Base-by-base conservation (phyloP, 1,284 basidiomycete species). In the Pisolithus thermaeus region DNA sequence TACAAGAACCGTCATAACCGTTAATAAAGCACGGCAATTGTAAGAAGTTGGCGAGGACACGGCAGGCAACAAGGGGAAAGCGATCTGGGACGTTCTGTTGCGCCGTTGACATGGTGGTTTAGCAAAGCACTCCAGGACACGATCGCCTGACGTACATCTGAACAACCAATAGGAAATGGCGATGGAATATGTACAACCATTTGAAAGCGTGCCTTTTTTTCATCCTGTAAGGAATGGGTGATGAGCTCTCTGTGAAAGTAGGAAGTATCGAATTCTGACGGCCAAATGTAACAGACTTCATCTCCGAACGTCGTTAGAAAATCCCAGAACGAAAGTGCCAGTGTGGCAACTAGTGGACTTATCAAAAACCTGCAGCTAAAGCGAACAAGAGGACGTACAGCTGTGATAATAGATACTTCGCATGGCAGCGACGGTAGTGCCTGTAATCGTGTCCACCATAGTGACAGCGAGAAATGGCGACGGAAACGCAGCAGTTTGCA, bases 111-210 rank as follows among this genome's bases (percentile, higher is more conserved):
- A 48, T 56, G 20, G 54, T 47, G 38, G 38, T 3, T 32, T 49
- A 20, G 18, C 20, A 22, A 28, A 32, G 7, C n/a, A 8, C 12
- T 25, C 16, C n/a, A 14, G 30, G 7, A 20, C 3, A 43, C n/a
- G 22, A 7, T 25, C 7, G 23, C 12, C 8, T 6, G 23, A 22
- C 41, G 39, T 46, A 55, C 53, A 49, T 42, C 22, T 55, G 53
- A 5, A 9, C 22, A 25, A 36, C 20, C 18, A 55, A 42, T 42
- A 40, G 22, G 16, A 45, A 23, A 32, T 55, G 53, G 7, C 53
- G 52, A 44, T 63, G 61, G 39, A 56, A 64, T 23, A 64, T 53
- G 50, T 58, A 67, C 39, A 57, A 20, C 55, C 58, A 58, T 38
- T 63, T 66, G 23, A 50, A 53, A 9, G 50, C 9, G 36, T 48